phyloP scores from a whole-genome alignment of 129 eudicot genomes.

The Lactuca sativa region DNA sequence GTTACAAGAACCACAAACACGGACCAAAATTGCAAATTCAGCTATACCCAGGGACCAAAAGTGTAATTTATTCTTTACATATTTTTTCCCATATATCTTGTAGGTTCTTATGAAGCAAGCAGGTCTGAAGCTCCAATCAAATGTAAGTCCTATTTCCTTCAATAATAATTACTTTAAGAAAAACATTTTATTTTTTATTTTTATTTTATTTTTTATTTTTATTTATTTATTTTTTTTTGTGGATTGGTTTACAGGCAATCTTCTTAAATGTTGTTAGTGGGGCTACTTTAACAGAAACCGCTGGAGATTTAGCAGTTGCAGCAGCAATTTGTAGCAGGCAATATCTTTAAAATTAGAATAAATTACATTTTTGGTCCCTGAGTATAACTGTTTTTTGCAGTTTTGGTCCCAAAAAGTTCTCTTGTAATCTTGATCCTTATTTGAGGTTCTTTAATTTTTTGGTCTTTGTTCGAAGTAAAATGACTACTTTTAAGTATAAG shows the following conservation, averaged over 20 bases:
- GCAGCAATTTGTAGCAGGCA: conserved; percentile 99
- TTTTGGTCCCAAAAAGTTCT: neutral
- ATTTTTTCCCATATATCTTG: neutral
- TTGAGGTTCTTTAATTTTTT: neutral
- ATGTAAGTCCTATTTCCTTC: conserved; percentile 45
- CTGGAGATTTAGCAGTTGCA: conserved; percentile 95
- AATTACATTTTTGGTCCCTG: too few species aligned
- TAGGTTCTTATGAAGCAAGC: conserved; percentile 97
- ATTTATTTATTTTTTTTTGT: too few species aligned
- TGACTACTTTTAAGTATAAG: neutral
- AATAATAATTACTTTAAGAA: neutral
- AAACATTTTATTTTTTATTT: neutral
- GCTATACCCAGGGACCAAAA: neutral
- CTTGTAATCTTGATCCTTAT: neutral
- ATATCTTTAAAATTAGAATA: too few species aligned
- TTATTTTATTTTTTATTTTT: neutral
- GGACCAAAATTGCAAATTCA: neutral
- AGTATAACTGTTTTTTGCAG: neutral
- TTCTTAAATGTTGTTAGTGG: conserved; percentile 85
- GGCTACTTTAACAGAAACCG: conserved; percentile 60
- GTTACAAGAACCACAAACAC: neutral
- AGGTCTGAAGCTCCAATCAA: conserved; percentile 81
- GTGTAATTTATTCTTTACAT: neutral
- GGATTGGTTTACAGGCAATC: conserved; percentile 46
- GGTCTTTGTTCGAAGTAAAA: neutral